Evolutionary conservation across 208 protist genomes (phyloP).

Genomic region (Leishmania gerbilli): DNA sequence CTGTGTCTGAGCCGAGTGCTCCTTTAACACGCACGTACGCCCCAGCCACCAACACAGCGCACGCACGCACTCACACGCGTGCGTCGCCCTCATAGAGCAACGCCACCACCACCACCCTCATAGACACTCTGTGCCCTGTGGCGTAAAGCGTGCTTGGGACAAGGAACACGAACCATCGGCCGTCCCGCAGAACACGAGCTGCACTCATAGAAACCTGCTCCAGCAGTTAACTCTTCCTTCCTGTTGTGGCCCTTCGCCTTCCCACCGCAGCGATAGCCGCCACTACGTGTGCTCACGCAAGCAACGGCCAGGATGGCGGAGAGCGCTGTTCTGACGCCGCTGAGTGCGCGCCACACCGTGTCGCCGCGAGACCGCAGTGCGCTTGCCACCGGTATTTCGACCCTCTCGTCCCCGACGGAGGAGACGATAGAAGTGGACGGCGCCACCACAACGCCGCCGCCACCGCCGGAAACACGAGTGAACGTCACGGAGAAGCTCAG

Average conservation of each 20-base stretch:
- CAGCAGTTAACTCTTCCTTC: neutral
- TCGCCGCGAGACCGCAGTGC: constrained; percentile 16
- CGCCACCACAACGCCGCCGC: constrained; percentile 2
- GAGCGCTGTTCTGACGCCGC: constrained; percentile 16
- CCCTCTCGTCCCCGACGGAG: constrained; percentile 22
- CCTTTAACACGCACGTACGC: neutral
- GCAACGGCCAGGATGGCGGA: constrained; percentile 18
- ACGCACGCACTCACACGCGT: neutral
- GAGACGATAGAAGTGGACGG: constrained; percentile 7
- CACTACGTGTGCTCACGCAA: neutral
- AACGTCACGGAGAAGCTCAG: constrained; percentile 10
- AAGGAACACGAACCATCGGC: neutral
- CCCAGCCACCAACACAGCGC: too few relatives aligned
- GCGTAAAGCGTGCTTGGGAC: neutral
- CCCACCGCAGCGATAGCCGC: neutral
- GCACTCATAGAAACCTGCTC: neutral
- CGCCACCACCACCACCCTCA: neutral
- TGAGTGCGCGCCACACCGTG: constrained; percentile 4
- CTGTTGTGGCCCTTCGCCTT: neutral
- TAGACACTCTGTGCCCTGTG: neutral
- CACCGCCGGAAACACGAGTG: neutral
- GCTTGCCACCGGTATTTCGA: constrained; percentile 16
- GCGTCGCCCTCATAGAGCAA: neutral
- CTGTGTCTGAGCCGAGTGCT: constrained; percentile 2
- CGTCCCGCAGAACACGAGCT: neutral